Conservation (phyloP, 2,329 filamentous ascomycete genomes). For the Beauveria brongniartii region DNA sequence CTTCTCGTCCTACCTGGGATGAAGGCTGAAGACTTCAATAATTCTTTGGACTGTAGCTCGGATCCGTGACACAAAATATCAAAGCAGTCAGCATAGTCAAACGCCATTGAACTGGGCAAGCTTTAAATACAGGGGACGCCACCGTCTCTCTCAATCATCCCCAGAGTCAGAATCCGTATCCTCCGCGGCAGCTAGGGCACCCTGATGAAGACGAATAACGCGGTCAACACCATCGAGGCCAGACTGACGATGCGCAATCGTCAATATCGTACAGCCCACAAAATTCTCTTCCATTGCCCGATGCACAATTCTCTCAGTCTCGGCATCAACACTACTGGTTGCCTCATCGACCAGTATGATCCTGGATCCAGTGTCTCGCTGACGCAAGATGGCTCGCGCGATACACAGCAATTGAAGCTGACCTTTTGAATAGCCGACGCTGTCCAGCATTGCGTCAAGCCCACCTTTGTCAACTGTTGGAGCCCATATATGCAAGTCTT, state of each 20-base stretch:
- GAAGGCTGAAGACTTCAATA: background rate
- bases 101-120: too few relatives aligned
- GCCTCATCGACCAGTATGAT: constrained; percentile 1
- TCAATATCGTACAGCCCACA: background rate
- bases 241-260: background rate
- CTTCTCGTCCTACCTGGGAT: background rate
- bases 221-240: background rate
- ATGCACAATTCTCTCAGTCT: background rate
- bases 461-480: constrained; percentile 26
- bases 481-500: constrained; percentile 32
- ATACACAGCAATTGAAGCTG: constrained; percentile 9
- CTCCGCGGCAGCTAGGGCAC: background rate
- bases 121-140: too few relatives aligned
- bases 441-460: constrained; percentile 23
- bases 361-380: constrained; percentile 8
- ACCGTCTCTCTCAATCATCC: too few relatives aligned
- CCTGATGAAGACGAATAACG: constrained; percentile 2
- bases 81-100: too few relatives aligned
- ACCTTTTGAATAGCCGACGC: constrained; percentile 24
- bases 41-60: background rate
- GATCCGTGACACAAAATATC: background rate
- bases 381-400: constrained; percentile 11
- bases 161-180: background rate
- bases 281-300: background rate
- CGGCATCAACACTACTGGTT: background rate